Evolutionary conservation across 2,329 filamentous ascomycete species (phyloP).

Genomic region (Claviceps spartinae): DNA sequence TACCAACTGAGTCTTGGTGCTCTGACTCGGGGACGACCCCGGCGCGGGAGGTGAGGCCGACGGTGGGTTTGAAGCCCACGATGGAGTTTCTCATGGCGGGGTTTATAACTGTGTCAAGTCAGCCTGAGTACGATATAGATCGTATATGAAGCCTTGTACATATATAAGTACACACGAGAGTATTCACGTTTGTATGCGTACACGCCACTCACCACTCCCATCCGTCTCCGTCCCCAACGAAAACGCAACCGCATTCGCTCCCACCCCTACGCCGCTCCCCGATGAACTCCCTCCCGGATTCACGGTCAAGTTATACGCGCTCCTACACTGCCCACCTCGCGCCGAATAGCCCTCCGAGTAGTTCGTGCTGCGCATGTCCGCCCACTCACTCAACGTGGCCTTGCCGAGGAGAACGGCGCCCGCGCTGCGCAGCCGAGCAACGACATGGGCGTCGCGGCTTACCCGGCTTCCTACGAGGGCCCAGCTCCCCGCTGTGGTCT

Average conservation of each 20-base stretch:
- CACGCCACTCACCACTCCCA: slow-evolving; percentile 34
- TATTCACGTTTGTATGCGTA: no score
- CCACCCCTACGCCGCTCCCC: slow-evolving; percentile 51
- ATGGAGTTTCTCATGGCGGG: slow-evolving; percentile 56
- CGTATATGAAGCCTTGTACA: no score
- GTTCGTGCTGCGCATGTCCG: slow-evolving; percentile 53
- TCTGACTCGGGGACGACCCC: slow-evolving; percentile 52
- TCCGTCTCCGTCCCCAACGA: slow-evolving; percentile 64
- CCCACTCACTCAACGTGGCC: slow-evolving; percentile 60
- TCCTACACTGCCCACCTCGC: slow-evolving; percentile 49
- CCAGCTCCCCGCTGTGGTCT: slow-evolving; percentile 61
- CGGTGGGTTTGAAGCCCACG: slow-evolving; percentile 64
- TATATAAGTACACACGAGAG: no score
- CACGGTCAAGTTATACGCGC: slow-evolving; percentile 53
- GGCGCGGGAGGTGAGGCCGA: slow-evolving; percentile 53
- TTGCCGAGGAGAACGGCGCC: slow-evolving; percentile 61
- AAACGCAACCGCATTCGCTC: slow-evolving; percentile 48
- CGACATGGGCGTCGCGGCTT: slow-evolving; percentile 53
- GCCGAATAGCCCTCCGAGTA: slow-evolving; percentile 56
- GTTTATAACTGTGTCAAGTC: slow-evolving; percentile 41
- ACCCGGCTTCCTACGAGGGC: slow-evolving; percentile 52
- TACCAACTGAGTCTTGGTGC: slow-evolving; percentile 57
- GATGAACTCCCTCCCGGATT: slow-evolving; percentile 58
- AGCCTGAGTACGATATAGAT: no score
- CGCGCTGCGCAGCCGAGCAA: slow-evolving; percentile 45